Percentiles rank a stretch among this genome's conserved stretches.
Evolutionary conservation across 78 protist genomes (phyloP).

Genomic region (Isochrysis galbana): DNA sequence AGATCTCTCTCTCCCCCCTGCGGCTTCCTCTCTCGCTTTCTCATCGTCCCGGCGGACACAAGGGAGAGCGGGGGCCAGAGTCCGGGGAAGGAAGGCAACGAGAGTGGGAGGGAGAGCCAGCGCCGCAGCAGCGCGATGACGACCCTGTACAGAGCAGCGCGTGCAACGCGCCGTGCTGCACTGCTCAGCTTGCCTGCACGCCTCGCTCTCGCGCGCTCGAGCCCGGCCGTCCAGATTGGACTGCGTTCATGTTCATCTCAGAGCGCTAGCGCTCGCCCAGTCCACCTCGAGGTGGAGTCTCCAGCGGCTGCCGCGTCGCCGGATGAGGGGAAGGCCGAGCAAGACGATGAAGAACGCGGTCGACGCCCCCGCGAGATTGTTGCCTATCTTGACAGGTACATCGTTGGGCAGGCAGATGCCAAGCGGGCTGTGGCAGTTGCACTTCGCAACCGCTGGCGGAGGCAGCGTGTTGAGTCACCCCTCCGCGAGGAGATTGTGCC

Average conservation of each 20-base stretch:
- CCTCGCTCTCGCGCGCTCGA: too few relatives aligned
- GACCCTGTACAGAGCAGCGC: too few relatives aligned
- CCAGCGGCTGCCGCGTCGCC: not conserved
- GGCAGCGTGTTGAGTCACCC: conserved; percentile 44
- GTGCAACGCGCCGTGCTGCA: too few relatives aligned
- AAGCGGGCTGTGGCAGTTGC: conserved; percentile 80
- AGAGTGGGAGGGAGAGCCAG: too few relatives aligned
- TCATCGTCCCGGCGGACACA: too few relatives aligned
- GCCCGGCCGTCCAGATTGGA: not conserved
- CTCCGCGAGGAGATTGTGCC: conserved; percentile 75
- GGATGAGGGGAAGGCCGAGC: not conserved
- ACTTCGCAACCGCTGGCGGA: conserved; percentile 58
- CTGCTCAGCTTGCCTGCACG: too few relatives aligned
- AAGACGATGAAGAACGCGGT: not conserved
- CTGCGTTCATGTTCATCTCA: not conserved
- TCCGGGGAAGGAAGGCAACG: too few relatives aligned
- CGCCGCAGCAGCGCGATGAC: too few relatives aligned
- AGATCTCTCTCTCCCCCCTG: too few relatives aligned
- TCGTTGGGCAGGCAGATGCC: conserved; percentile 79
- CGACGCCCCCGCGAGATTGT: conserved; percentile 50
- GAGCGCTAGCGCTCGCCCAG: not conserved
- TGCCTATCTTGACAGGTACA: conserved; percentile 56
- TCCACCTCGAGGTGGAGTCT: not conserved
- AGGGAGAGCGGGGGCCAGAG: too few relatives aligned
- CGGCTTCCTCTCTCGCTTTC: too few relatives aligned